These are phyloP conservation scores for Aspergillus arachidicola DNA, from an alignment of 2,329 filamentous ascomycete species.

Conservation along the genomic window DNA sequence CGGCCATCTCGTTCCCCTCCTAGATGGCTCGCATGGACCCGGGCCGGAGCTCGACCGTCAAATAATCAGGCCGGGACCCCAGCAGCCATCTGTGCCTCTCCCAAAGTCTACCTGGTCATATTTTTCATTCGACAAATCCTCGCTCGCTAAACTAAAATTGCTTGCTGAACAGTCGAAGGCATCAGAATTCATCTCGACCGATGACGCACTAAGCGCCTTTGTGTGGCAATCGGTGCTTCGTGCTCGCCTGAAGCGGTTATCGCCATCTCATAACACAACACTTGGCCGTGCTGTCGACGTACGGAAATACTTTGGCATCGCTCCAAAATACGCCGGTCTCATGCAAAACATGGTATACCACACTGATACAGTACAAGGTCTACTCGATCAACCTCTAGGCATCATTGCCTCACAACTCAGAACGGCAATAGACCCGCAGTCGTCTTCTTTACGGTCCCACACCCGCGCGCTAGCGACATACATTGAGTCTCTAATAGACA, in stretches of 20 bases:
- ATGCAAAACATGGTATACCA: conserved; percentile 52
- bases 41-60: conserved; percentile 6
- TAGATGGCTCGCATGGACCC: conserved; percentile 33
- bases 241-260: conserved; percentile 43
- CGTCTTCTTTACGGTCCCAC: conserved; percentile 30
- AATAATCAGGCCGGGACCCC: conserved; percentile 25
- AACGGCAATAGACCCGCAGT: conserved; percentile 38
- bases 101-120: conserved; percentile 47
- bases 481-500: conserved; percentile 37
- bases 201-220: conserved; percentile 57
- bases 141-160: conserved; percentile 47
- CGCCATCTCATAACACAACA: conserved; percentile 24
- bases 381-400: conserved; percentile 37
- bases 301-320: conserved; percentile 46
- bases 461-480: conserved; percentile 49
- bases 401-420: conserved; percentile 45
- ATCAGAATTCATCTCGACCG: conserved; percentile 52
- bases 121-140: conserved; percentile 46
- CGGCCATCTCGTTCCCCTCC: conserved; percentile 40
- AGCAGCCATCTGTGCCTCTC: conserved; percentile 23
- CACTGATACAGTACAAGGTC: conserved; percentile 29
- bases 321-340: conserved; percentile 52
- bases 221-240: conserved; percentile 53
- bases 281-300: conserved; percentile 56
- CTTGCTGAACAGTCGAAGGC: conserved; percentile 25